Percentiles rank a stretch among this genome's conserved stretches.
Evolutionary conservation across 768 basidiomycete species (phyloP).

Genomic region (Brasilioporus rufonigricans): DNA sequence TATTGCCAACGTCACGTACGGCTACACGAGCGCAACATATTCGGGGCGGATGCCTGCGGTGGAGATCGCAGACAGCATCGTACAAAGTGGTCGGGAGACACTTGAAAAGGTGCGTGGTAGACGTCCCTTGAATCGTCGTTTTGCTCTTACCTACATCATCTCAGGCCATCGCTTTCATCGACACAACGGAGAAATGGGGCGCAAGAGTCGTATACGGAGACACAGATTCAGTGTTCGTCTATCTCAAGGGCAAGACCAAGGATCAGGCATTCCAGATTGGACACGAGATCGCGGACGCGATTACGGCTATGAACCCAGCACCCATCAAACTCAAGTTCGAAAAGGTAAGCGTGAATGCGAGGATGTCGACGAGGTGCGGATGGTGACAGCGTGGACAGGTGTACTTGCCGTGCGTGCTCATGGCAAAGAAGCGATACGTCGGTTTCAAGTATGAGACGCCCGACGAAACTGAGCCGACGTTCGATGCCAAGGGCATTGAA

Average conservation of each 20-base stretch:
- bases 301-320: slow-evolving; percentile 83
- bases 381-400: slow-evolving; percentile 51
- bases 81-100: slow-evolving; percentile 94
- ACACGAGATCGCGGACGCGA: slow-evolving; percentile 83
- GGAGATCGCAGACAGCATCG: slow-evolving; percentile 97
- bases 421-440: slow-evolving; percentile 98
- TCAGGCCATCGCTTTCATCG: slow-evolving; percentile 81
- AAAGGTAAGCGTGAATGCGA: slow-evolving; percentile 53
- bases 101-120: slow-evolving; percentile 71
- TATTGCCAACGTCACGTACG: slow-evolving; percentile 93
- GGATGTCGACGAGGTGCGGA: neutral
- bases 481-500: slow-evolving; percentile 98
- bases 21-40: slow-evolving; percentile 91
- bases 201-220: slow-evolving; percentile 96
- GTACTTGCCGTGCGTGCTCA: slow-evolving; percentile 89
- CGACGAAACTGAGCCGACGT: slow-evolving; percentile 73
- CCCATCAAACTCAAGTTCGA: slow-evolving; percentile 98
- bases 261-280: slow-evolving; percentile 94
- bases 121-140: neutral
- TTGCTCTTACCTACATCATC: neutral
- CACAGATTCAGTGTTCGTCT: slow-evolving; percentile 93
- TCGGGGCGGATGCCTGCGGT: slow-evolving; percentile 98
- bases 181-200: slow-evolving; percentile 79
- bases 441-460: slow-evolving; percentile 92
- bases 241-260: slow-evolving; percentile 86